Percentiles rank a stretch among this genome's conserved stretches.
These are phyloP conservation scores for Nicotiana otophora DNA, from an alignment of 257 asterid genomes.

Conservation along the genomic window DNA sequence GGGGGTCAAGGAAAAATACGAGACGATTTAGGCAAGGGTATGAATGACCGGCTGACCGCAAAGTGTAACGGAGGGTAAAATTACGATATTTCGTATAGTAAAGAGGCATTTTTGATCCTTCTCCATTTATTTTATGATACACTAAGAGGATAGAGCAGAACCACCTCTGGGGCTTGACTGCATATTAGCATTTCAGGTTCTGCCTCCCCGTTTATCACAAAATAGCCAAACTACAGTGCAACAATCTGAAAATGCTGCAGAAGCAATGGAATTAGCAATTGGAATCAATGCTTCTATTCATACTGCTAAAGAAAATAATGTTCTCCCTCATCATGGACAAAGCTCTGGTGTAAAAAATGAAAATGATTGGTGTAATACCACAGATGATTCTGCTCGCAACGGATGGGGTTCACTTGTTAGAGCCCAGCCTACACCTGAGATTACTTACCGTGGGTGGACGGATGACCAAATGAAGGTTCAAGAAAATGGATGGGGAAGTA, in stretches of 20 bases:
- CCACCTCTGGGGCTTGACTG: neutral
- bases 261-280: neutral
- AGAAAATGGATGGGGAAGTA: constrained; percentile 14
- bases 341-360: neutral
- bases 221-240: neutral
- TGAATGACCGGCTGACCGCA: neutral
- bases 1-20: neutral
- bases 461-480: neutral
- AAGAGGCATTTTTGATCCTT: neutral
- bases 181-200: constrained; percentile 4
- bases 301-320: neutral
- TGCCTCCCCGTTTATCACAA: neutral
- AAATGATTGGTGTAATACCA: constrained; percentile 9
- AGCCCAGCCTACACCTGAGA: neutral
- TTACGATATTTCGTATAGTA: neutral
- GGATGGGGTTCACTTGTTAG: constrained; percentile 18
- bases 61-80: neutral
- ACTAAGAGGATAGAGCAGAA: neutral
- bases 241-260: neutral
- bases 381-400: neutral
- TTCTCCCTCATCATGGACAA: neutral
- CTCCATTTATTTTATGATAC: neutral
- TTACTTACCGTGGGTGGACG: constrained; percentile 5
- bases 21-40: neutral
- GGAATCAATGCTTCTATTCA: constrained; percentile 7